Percentiles rank a stretch among this genome's conserved stretches.
These are phyloP conservation scores for Amphibolis antarctica DNA, from an alignment of 106 monocot species.

Conservation along the genomic window DNA sequence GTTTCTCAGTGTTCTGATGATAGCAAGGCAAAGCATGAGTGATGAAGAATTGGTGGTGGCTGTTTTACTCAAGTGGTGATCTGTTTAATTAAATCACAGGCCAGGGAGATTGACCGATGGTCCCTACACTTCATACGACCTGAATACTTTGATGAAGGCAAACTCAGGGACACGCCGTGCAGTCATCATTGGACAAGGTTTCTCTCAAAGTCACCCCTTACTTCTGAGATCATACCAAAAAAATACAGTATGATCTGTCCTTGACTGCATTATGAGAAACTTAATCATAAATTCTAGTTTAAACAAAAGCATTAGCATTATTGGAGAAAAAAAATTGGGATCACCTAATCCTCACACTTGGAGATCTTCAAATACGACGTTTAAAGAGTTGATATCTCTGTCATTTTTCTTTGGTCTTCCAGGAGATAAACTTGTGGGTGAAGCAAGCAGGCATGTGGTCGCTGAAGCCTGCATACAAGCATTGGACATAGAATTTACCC, in stretches of 20 bases:
- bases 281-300: too few species aligned
- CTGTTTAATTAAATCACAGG: slow-evolving; percentile 10
- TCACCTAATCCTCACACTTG: too few species aligned
- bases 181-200: slow-evolving; percentile 59
- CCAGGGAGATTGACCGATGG: slow-evolving; percentile 76
- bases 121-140: slow-evolving; percentile 80
- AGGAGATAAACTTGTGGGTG: slow-evolving; percentile 93
- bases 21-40: too few species aligned
- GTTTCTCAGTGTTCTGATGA: not conserved
- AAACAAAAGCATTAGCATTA: too few species aligned
- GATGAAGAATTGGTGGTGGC: not conserved
- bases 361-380: too few species aligned
- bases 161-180: slow-evolving; percentile 70
- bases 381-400: too few species aligned
- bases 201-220: not conserved
- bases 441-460: slow-evolving; percentile 87
- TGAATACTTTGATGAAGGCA: slow-evolving; percentile 75
- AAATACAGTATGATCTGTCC: too few species aligned
- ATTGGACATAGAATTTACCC: slow-evolving; percentile 64
- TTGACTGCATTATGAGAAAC: too few species aligned
- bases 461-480: slow-evolving; percentile 99
- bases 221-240: too few species aligned
- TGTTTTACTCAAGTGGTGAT: not conserved
- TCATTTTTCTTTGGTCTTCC: slow-evolving; percentile 7
- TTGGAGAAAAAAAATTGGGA: too few species aligned